Conservation (phyloP, 805 yeast genomes). For the Citeromyces nyonsensis region DNA sequence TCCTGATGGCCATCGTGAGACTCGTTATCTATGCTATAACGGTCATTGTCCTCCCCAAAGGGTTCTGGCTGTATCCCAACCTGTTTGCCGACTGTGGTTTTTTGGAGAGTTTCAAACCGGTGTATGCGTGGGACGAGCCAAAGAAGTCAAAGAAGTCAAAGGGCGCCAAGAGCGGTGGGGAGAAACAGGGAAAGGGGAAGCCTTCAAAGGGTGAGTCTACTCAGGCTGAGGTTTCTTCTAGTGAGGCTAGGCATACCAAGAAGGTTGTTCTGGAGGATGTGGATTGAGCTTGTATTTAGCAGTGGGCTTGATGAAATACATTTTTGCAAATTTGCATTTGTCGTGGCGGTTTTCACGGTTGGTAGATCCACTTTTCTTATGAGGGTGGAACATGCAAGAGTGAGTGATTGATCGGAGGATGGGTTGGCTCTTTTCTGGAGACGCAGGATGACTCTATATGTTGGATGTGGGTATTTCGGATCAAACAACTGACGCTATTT, state of each 20-base stretch:
- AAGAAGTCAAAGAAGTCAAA: conserved; percentile 4
- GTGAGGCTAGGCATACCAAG: neutral
- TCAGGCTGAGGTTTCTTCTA: conserved; percentile 1
- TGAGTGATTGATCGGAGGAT: too few relatives aligned
- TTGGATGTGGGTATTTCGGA: too few relatives aligned
- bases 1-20: conserved; percentile 67
- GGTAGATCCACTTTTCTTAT: too few relatives aligned
- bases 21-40: conserved; percentile 52
- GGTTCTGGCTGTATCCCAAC: conserved; percentile 95
- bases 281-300: neutral
- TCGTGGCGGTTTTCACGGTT: too few relatives aligned
- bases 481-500: too few relatives aligned
- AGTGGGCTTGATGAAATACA: too few relatives aligned
- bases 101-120: conserved; percentile 78
- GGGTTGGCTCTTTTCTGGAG: too few relatives aligned
- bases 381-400: too few relatives aligned
- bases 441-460: too few relatives aligned
- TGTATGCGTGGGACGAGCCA: conserved; percentile 59
- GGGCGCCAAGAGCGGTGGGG: conserved; percentile 1
- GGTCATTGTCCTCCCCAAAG: conserved; percentile 41
- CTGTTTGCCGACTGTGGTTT: conserved; percentile 92
- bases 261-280: conserved; percentile 1
- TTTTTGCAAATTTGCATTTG: too few relatives aligned
- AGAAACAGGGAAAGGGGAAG: neutral
- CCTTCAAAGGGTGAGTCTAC: neutral